Percentiles rank a stretch among this genome's conserved stretches.
These are phyloP conservation scores for Xerocomus potaroensis DNA, from an alignment of 768 basidiomycete genomes.

Conservation along the genomic window DNA sequence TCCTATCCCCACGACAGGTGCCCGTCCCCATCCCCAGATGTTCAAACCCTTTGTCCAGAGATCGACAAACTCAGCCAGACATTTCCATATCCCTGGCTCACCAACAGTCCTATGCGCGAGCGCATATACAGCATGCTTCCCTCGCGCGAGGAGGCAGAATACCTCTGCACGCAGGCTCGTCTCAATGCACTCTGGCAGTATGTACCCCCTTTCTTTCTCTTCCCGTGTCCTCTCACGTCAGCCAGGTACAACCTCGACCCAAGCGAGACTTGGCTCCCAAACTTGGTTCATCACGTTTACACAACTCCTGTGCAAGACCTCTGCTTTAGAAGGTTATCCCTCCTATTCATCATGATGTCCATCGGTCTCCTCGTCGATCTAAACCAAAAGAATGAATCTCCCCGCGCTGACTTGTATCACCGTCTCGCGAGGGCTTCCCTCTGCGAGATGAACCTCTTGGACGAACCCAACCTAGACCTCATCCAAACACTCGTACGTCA, in stretches of 20 bases:
- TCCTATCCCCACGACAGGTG: conserved; percentile 25
- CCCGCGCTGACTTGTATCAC: conserved; percentile 61
- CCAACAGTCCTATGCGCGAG: conserved; percentile 59
- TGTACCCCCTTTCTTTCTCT: conserved; percentile 29
- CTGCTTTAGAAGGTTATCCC: conserved; percentile 61
- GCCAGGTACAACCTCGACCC: conserved; percentile 63
- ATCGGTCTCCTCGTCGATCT: conserved; percentile 70
- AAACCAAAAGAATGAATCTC: conserved; percentile 47
- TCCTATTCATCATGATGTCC: conserved; percentile 68
- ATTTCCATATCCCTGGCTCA: conserved; percentile 67
- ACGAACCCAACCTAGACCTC: conserved; percentile 70
- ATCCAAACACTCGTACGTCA: conserved; percentile 58
- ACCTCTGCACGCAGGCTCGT: conserved; percentile 59
- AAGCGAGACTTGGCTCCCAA: conserved; percentile 65
- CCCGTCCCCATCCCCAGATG: conserved; percentile 17
- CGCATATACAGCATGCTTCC: conserved; percentile 63
- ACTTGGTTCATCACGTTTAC: conserved; percentile 66
- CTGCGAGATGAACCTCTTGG: conserved; percentile 71
- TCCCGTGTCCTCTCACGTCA: conserved; percentile 1
- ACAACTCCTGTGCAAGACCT: conserved; percentile 54
- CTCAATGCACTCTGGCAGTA: conserved; percentile 73
- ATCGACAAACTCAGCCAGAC: conserved; percentile 53
- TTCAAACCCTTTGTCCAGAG: conserved; percentile 32
- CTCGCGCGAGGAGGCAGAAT: conserved; percentile 51
- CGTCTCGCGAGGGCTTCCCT: conserved; percentile 63